Percentiles rank a stretch among this genome's conserved stretches.
These are phyloP conservation scores for Fusarium brachygibbosum DNA, from an alignment of 2,329 filamentous ascomycete species.

Conservation along the genomic window DNA sequence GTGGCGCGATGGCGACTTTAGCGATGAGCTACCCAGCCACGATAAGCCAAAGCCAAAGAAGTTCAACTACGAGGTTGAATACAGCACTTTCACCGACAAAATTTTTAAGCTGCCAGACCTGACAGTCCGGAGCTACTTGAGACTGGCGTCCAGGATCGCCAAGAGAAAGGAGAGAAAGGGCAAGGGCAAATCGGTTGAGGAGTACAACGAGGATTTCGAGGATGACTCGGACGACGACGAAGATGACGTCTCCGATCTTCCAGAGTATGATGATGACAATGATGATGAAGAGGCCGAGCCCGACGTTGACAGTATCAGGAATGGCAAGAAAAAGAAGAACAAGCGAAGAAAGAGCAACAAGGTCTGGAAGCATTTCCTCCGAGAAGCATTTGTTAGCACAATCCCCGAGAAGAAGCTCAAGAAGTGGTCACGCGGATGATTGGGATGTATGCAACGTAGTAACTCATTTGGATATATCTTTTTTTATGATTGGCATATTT, in stretches of 20 bases:
- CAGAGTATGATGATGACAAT: constrained; percentile 39
- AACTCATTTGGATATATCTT: constrained; percentile 5
- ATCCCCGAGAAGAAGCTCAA: constrained; percentile 75
- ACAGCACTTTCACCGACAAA: constrained; percentile 83
- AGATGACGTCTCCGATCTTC: constrained; percentile 36
- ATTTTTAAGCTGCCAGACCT: constrained; percentile 83
- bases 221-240: constrained; percentile 49
- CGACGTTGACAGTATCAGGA: constrained; percentile 22
- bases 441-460: constrained; percentile 8
- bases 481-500: constrained; percentile 36
- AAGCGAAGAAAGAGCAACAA: constrained; percentile 69
- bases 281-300: constrained; percentile 42
- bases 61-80: constrained; percentile 86
- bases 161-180: constrained; percentile 44
- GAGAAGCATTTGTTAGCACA: constrained; percentile 83
- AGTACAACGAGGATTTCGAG: constrained; percentile 42
- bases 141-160: constrained; percentile 84
- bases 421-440: constrained; percentile 54
- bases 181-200: constrained; percentile 41
- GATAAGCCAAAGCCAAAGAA: constrained; percentile 69
- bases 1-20: constrained; percentile 76
- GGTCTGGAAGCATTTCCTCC: constrained; percentile 82
- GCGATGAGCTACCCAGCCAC: constrained; percentile 66
- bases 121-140: constrained; percentile 84
- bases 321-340: constrained; percentile 56